Conservation (phyloP, 2,329 filamentous ascomycete species). For the Ophiostoma australiae region DNA sequence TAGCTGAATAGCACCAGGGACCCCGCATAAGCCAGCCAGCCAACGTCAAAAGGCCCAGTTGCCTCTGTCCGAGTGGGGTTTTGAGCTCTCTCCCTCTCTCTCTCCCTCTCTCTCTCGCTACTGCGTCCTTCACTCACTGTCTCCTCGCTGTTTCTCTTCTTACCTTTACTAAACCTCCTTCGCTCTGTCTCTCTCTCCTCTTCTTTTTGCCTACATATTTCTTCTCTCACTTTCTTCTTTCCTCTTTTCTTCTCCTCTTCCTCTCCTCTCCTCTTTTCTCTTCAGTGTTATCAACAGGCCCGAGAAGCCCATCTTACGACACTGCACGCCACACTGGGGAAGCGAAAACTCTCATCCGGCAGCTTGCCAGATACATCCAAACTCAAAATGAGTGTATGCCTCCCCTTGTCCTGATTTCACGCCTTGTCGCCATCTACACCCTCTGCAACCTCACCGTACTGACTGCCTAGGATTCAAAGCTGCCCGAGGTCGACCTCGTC, state of each 20-base stretch:
- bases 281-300: constrained; percentile 1
- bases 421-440: background rate
- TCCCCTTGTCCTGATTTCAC: background rate
- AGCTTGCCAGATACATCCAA: constrained; percentile 54
- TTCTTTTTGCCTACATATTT: constrained; percentile 6
- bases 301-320: constrained; percentile 13
- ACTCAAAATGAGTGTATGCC: constrained; percentile 58
- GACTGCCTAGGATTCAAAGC: constrained; percentile 42
- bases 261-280: background rate
- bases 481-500: constrained; percentile 57
- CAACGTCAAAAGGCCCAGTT: constrained; percentile 8
- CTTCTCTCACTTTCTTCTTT: background rate
- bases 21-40: constrained; percentile 22
- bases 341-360: constrained; percentile 62
- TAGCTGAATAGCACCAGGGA: constrained; percentile 8
- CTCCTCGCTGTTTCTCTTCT: background rate
- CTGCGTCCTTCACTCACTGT: background rate
- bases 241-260: background rate
- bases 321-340: constrained; percentile 51
- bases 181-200: background rate
- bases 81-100: constrained; percentile 17
- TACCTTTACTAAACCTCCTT: background rate
- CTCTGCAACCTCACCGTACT: background rate
- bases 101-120: background rate
- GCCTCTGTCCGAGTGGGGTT: constrained; percentile 21